A percentile compares a stretch with the other conserved stretches of the same genome.
phyloP scores from a whole-genome alignment of 2,329 filamentous ascomycete species.

The Bisporella sp. region DNA sequence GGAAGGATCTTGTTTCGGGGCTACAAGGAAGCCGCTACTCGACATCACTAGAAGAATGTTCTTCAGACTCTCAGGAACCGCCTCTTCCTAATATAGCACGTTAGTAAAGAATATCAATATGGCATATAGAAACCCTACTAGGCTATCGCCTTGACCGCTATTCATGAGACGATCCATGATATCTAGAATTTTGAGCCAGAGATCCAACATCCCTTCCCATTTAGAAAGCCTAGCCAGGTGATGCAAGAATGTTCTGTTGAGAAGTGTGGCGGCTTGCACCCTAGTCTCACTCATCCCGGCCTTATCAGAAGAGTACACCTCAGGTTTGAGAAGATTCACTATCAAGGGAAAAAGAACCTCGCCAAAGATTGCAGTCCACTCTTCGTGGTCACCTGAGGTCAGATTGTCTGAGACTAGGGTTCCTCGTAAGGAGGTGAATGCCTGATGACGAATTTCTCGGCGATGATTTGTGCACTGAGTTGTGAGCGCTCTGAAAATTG shows the following conservation, averaged over 20 bases:
- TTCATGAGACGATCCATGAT: conserved; percentile 97
- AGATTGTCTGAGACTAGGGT: conserved; percentile 80
- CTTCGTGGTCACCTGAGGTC: conserved; percentile 73
- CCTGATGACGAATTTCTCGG: conserved; percentile 83
- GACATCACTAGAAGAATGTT: conserved; percentile 96
- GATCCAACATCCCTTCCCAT: conserved; percentile 81
- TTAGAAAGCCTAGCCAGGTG: conserved; percentile 80
- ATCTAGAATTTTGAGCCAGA: conserved; percentile 88
- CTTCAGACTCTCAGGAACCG: conserved; percentile 90
- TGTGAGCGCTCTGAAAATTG: conserved; percentile 83
- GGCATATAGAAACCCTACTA: conserved; percentile 49
- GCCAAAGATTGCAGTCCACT: conserved; percentile 93
- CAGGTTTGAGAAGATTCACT: conserved; percentile 78
- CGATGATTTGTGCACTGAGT: conserved; percentile 92
- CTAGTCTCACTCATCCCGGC: conserved; percentile 93
- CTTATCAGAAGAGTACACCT: conserved; percentile 86
- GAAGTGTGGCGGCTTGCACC: conserved; percentile 80
- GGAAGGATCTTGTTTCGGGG: conserved; percentile 51
- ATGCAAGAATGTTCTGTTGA: conserved; percentile 94
- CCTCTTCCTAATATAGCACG: conserved; percentile 63
- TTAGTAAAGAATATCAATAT: conserved; percentile 6
- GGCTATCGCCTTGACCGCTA: conserved; percentile 81
- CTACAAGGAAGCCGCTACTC: conserved; percentile 75
- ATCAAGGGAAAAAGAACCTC: conserved; percentile 93
- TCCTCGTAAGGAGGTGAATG: conserved; percentile 79